phyloP scores from a whole-genome alignment of 805 yeast genomes.

The Yamadazyma philogaea region DNA sequence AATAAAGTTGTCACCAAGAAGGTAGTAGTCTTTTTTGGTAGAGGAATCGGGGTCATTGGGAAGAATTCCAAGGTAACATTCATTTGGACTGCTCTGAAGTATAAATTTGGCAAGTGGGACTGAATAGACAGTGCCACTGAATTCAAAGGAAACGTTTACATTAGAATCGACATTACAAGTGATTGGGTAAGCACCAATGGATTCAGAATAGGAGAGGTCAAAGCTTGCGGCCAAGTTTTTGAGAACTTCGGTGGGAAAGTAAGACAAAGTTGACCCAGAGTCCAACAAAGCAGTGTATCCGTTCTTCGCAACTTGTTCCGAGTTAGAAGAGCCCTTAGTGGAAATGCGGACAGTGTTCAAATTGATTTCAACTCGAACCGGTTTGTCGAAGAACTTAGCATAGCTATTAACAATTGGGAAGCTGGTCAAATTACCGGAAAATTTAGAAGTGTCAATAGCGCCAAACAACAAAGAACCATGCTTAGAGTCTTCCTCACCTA shows the following conservation, averaged over 20 bases:
- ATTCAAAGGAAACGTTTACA: background rate
- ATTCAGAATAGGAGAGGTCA: constrained; percentile 27
- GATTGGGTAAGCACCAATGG: constrained; percentile 1
- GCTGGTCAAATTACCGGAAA: constrained; percentile 29
- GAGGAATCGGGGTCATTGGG: background rate
- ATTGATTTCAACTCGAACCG: constrained; percentile 50
- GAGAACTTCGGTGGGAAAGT: constrained; percentile 23
- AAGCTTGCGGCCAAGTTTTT: constrained; percentile 32
- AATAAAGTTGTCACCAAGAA: constrained; percentile 64
- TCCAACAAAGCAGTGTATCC: constrained; percentile 16
- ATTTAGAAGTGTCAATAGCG: constrained; percentile 42
- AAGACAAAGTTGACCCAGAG: constrained; percentile 21
- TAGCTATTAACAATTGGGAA: constrained; percentile 7
- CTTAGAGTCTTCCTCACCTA: constrained; percentile 22
- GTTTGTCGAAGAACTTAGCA: constrained; percentile 25
- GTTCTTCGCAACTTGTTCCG: constrained; percentile 4
- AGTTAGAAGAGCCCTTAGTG: constrained; percentile 3
- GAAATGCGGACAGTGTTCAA: constrained; percentile 34
- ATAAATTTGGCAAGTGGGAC: constrained; percentile 14
- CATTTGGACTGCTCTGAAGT: background rate
- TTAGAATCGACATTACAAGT: constrained; percentile 1
- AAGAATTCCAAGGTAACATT: constrained; percentile 6
- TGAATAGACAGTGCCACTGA: constrained; percentile 1
- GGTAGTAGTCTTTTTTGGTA: constrained; percentile 31
- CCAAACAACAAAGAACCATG: constrained; percentile 39